A percentile compares a stretch with the other conserved stretches of the same genome.
phyloP scores from a whole-genome alignment of 805 yeast species.

The Sugiyamaella chiloensis region DNA sequence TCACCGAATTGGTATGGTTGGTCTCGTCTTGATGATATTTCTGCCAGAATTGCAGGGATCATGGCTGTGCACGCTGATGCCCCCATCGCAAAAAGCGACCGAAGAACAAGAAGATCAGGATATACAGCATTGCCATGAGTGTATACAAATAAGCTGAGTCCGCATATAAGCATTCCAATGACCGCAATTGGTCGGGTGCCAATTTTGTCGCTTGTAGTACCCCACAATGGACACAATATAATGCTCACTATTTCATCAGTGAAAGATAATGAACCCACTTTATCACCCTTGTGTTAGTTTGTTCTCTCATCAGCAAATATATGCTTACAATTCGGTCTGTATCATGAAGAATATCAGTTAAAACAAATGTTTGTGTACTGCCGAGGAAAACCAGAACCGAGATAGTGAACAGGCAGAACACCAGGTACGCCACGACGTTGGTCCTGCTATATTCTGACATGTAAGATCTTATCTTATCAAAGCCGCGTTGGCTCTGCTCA shows the following conservation, averaged over 20 bases:
- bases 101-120: constrained; percentile 49
- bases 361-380: constrained; percentile 45
- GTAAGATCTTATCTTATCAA: constrained; percentile 1
- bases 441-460: constrained; percentile 8
- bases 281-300: constrained; percentile 36
- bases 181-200: constrained; percentile 53
- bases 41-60: constrained; percentile 60
- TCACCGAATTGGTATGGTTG: neutral
- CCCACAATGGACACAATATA: constrained; percentile 55
- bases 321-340: constrained; percentile 28
- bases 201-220: constrained; percentile 58
- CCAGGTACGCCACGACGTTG: constrained; percentile 27
- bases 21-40: constrained; percentile 37
- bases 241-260: constrained; percentile 60
- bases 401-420: constrained; percentile 40
- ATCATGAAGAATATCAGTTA: constrained; percentile 38
- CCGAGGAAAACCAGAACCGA: constrained; percentile 43
- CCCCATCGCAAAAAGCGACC: constrained; percentile 61
- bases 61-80: constrained; percentile 52
- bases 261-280: constrained; percentile 49
- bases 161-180: constrained; percentile 47
- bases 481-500: too few relatives aligned
- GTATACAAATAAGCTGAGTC: constrained; percentile 47
- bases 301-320: too few relatives aligned
- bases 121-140: constrained; percentile 45